A percentile compares a stretch with the other conserved stretches of the same genome.
Evolutionary conservation across 495 filamentous ascomycete species (phyloP).

Genomic region (Podospora pseudocomata): DNA sequence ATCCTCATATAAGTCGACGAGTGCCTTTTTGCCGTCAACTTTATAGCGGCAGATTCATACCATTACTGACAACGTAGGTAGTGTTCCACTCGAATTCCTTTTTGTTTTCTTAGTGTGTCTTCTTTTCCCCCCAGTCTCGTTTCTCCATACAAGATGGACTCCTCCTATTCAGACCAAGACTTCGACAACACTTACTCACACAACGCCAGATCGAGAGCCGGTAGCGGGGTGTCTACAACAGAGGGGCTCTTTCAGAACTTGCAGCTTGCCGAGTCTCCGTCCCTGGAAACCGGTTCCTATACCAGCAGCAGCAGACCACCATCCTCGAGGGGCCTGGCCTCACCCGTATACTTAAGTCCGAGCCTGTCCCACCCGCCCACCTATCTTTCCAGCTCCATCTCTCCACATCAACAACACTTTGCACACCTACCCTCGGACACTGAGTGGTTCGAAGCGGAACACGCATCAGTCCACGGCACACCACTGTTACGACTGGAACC

Average conservation of each 20-base stretch:
- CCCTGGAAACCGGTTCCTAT: conserved; percentile 29
- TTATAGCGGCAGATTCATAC: conserved; percentile 11
- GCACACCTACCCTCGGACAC: conserved; percentile 30
- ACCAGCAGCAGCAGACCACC: conserved; percentile 31
- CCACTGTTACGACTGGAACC: conserved; percentile 37
- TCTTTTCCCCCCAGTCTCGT: not conserved
- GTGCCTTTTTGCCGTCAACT: conserved; percentile 10
- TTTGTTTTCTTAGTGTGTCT: conserved; percentile 6
- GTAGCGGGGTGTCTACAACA: conserved; percentile 37
- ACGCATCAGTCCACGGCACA: conserved; percentile 28
- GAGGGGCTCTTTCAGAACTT: conserved; percentile 35
- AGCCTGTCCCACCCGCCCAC: conserved; percentile 25
- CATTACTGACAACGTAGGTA: conserved; percentile 31
- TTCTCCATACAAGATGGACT: conserved; percentile 30
- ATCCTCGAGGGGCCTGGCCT: conserved; percentile 28
- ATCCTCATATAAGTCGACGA: conserved; percentile 30
- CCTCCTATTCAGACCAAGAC: conserved; percentile 29
- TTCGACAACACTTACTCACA: conserved; percentile 45
- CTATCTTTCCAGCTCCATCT: conserved; percentile 22
- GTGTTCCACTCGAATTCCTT: conserved; percentile 17
- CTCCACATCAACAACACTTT: conserved; percentile 25
- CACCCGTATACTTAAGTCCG: conserved; percentile 29
- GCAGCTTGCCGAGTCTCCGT: conserved; percentile 30
- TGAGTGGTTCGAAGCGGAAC: conserved; percentile 33
- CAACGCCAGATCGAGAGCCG: conserved; percentile 40